Base-by-base conservation (phyloP, 2,329 filamentous ascomycete genomes). In the Leptoxyphium fumago region DNA sequence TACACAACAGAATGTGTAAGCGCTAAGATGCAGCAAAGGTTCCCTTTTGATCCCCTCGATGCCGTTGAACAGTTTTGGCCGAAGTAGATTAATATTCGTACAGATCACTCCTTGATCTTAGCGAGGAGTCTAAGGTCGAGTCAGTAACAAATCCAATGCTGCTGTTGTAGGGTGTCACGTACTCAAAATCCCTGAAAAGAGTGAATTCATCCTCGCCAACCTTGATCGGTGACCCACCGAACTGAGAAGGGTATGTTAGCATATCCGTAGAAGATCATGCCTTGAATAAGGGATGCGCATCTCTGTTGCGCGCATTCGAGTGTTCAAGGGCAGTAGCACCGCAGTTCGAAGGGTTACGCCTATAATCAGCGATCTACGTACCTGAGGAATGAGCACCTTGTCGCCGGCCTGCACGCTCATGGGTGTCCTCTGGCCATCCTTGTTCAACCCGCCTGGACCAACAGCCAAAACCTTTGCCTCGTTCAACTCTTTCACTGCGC, bases 181-280 rank as follows among this genome's bases (percentile, higher is more conserved):
- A 96, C 89, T 98, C 91, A 73, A 87, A 84, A 70, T 98, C 91
- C 61, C 91, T 78, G 82, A 94, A 98, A 52, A 98, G 79, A 52
- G 83, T 80, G 74, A 78, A 96, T 72, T 98, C 91, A 55, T 96
- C 87, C 59, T 98, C 89, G 56, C 89, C 91, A 56, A 96, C 85
- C 78, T 96, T 96, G 66, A 98, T 80, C 52, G 89, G 82, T 62
- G 82, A 91, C 52, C 91, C 91, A 60, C 91, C 91, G 61, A 82
- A 98, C 85, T 94, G 58, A 50, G 17, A 40, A 40, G 18, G 39
- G 18, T 18, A 41, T 18, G 42, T 62, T 49, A 66, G 52, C 45
- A 15, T 10, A 38, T 26, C 34, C 8, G 34, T 4, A 38, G 34
- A 3, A 3, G 21, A 21, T 36, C 13, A 2, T 17, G 28, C 39